A percentile compares a stretch with the other conserved stretches of the same genome.
Evolutionary conservation across 2,329 filamentous ascomycete genomes (phyloP).

Genomic region (Bipolaris gigantea): DNA sequence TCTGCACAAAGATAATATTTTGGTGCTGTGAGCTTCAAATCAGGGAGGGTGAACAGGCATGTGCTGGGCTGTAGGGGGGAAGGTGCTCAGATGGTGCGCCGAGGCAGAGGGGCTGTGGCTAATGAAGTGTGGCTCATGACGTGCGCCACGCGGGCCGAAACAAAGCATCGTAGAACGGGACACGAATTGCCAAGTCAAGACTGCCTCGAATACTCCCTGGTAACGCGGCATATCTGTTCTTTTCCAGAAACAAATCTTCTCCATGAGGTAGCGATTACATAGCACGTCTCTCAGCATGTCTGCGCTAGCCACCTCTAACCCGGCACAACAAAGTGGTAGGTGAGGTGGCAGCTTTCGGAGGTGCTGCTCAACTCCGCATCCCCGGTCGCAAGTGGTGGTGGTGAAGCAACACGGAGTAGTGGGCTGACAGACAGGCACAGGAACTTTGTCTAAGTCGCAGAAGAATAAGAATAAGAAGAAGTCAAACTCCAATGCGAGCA

Average conservation of each 20-base stretch:
- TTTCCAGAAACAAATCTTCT: background rate
- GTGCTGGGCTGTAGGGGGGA: background rate
- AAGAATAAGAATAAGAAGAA: slow-evolving; percentile 49
- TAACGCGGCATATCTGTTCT: slow-evolving; percentile 9
- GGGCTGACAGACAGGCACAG: slow-evolving; percentile 29
- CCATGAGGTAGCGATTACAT: slow-evolving; percentile 14
- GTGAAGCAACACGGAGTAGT: background rate
- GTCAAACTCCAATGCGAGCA: slow-evolving; percentile 22
- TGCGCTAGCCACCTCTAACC: slow-evolving; percentile 29
- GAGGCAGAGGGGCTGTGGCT: slow-evolving; percentile 20
- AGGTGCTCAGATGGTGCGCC: background rate
- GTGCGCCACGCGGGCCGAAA: slow-evolving; percentile 31
- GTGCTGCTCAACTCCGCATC: slow-evolving; percentile 14
- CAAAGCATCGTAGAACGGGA: slow-evolving; percentile 36
- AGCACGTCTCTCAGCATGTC: slow-evolving; percentile 32
- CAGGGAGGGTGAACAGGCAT: background rate
- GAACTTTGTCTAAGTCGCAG: slow-evolving; percentile 40
- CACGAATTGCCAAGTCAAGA: slow-evolving; percentile 44
- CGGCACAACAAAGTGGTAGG: slow-evolving; percentile 42
- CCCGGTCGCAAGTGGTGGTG: background rate
- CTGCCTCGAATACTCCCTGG: slow-evolving; percentile 30
- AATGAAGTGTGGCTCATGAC: slow-evolving; percentile 32
- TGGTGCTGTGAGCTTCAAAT: background rate
- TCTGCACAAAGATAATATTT: background rate
- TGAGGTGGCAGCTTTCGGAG: slow-evolving; percentile 31